Conservation (phyloP, 2,329 filamentous ascomycete species). For the Tolypocladium ovalisporum region DNA sequence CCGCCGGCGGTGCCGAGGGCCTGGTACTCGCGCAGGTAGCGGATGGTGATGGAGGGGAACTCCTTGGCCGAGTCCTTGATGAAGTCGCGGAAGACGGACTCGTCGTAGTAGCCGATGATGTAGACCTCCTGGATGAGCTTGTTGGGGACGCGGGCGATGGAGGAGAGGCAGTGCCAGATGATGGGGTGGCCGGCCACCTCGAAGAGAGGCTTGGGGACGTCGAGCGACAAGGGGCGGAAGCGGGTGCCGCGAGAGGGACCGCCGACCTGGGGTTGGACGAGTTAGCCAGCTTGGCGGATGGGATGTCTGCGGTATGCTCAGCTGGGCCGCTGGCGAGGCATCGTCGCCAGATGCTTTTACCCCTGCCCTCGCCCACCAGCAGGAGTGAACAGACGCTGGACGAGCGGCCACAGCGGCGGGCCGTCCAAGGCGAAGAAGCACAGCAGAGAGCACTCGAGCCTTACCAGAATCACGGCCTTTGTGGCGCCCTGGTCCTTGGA, state of each 20-base stretch:
- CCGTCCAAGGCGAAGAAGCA: background rate
- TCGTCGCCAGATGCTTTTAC: background rate
- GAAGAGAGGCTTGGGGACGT: slow-evolving; percentile 97
- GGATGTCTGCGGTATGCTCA: background rate
- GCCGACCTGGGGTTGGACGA: slow-evolving; percentile 55
- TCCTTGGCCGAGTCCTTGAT: slow-evolving; percentile 81
- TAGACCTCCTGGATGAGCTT: slow-evolving; percentile 80
- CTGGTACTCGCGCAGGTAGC: slow-evolving; percentile 96
- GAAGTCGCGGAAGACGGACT: slow-evolving; percentile 93
- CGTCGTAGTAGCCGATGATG: slow-evolving; percentile 98
- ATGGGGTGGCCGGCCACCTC: slow-evolving; percentile 97
- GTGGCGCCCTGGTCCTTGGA: slow-evolving; percentile 51
- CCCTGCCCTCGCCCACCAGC: background rate
- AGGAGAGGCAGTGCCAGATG: slow-evolving; percentile 93
- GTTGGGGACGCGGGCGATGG: slow-evolving; percentile 79
- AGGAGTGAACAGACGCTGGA: background rate
- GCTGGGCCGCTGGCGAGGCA: background rate
- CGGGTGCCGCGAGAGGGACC: slow-evolving; percentile 91
- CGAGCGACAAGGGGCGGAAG: slow-evolving; percentile 88
- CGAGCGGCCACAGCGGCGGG: background rate
- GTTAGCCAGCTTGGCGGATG: slow-evolving; percentile 13
- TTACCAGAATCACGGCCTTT: slow-evolving; percentile 90
- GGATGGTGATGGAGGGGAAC: slow-evolving; percentile 76
- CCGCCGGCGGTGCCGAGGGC: slow-evolving; percentile 91
- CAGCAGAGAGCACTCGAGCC: slow-evolving; percentile 2